Conservation (phyloP, 2,329 filamentous ascomycete species). For the Xylaria sp. region DNA sequence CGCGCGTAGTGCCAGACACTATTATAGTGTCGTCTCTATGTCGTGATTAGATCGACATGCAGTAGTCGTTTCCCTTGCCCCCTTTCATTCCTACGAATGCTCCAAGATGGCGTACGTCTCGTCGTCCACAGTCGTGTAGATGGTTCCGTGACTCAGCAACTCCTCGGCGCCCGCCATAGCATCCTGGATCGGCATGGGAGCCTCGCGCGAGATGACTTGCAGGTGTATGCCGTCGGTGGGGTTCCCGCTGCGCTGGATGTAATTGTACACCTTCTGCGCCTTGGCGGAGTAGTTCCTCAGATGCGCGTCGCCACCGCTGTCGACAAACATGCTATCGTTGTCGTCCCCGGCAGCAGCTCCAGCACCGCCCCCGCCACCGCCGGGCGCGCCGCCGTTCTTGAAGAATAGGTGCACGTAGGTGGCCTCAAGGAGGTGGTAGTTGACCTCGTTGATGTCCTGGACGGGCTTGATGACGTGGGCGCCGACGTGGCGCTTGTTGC, state of each 20-base stretch:
- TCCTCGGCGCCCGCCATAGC: conserved; percentile 83
- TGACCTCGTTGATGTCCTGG: conserved; percentile 87
- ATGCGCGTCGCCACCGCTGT: conserved; percentile 49
- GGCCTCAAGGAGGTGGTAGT: conserved; percentile 89
- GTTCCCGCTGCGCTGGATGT: conserved; percentile 69
- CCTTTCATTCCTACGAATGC: conserved; percentile 38
- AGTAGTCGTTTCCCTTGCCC: not conserved
- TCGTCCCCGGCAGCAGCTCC: conserved; percentile 42
- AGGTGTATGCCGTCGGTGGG: conserved; percentile 85
- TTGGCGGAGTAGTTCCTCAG: conserved; percentile 56
- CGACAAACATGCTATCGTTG: conserved; percentile 62
- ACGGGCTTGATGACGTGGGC: conserved; percentile 82
- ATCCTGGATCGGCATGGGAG: conserved; percentile 70
- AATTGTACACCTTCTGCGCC: conserved; percentile 74
- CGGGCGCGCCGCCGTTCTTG: conserved; percentile 64
- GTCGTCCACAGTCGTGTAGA: conserved; percentile 93
- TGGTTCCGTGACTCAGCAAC: conserved; percentile 71
- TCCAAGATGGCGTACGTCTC: conserved; percentile 89
- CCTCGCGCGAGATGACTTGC: conserved; percentile 72
- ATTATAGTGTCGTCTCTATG: not conserved
- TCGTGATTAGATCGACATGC: not conserved
- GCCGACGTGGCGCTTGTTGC: conserved; percentile 80
- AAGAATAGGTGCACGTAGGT: conserved; percentile 87
- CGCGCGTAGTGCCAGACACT: not conserved
- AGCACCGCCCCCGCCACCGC: conserved; percentile 42